phyloP scores from a whole-genome alignment of 768 basidiomycete genomes.

The Asterophora parasitica region DNA sequence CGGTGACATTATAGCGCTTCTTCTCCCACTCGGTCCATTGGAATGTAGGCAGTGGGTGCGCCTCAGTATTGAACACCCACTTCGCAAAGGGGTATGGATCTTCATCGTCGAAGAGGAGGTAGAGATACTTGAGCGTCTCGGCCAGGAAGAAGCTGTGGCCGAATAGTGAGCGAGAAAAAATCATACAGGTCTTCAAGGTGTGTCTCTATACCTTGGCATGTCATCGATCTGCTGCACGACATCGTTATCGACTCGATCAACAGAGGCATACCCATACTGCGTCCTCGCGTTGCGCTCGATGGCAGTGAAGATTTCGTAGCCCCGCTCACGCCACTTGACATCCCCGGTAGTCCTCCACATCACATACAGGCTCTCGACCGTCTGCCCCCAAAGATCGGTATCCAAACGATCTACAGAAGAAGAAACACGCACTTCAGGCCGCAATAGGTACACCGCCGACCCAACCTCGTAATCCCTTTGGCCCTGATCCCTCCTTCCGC shows the following conservation, averaged over 20 bases:
- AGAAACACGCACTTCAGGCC: slow-evolving; percentile 56
- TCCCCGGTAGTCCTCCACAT: slow-evolving; percentile 68
- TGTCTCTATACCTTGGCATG: slow-evolving; percentile 60
- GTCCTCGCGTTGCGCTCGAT: slow-evolving; percentile 56
- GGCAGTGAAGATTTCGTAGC: slow-evolving; percentile 63
- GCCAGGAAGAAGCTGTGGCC: slow-evolving; percentile 38
- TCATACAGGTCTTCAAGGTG: neutral
- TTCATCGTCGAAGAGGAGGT: slow-evolving; percentile 57
- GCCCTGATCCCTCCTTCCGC: slow-evolving; percentile 18
- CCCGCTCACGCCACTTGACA: slow-evolving; percentile 63
- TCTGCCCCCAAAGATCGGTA: slow-evolving; percentile 32
- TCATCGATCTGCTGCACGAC: slow-evolving; percentile 38
- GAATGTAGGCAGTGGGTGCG: slow-evolving; percentile 67
- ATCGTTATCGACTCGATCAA: slow-evolving; percentile 40
- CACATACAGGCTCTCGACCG: slow-evolving; percentile 66
- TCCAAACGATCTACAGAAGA: neutral
- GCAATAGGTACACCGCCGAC: slow-evolving; percentile 42
- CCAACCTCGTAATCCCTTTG: slow-evolving; percentile 49
- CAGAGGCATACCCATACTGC: slow-evolving; percentile 51
- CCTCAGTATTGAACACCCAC: slow-evolving; percentile 67
- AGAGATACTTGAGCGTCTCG: slow-evolving; percentile 58
- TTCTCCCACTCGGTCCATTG: slow-evolving; percentile 53
- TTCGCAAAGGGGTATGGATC: slow-evolving; percentile 46
- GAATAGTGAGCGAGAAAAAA: neutral
- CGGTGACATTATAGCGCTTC: slow-evolving; percentile 33